Evolutionary conservation across 2,329 filamentous ascomycete species (phyloP).

Genomic region (Beauveria caledonica): DNA sequence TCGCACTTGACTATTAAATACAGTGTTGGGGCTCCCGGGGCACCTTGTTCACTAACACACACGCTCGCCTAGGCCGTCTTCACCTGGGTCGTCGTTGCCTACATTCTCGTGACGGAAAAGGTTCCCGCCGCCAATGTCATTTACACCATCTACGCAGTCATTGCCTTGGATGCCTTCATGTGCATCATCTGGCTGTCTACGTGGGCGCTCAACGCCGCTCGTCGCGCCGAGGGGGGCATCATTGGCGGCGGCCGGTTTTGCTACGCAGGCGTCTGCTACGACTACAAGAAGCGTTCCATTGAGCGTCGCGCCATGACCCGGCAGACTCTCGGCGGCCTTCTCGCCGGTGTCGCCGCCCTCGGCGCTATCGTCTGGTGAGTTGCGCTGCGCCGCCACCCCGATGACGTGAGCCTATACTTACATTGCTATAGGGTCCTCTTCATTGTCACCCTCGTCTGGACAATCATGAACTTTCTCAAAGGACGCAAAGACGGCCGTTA

Average conservation of each 20-base stretch:
- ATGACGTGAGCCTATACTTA: neutral
- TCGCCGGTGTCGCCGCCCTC: slow-evolving; percentile 34
- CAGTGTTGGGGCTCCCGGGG: neutral
- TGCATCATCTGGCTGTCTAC: slow-evolving; percentile 39
- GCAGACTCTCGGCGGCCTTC: neutral
- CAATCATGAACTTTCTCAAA: slow-evolving; percentile 25
- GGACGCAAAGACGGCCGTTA: slow-evolving; percentile 32
- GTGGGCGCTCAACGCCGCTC: slow-evolving; percentile 15
- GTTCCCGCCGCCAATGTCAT: slow-evolving; percentile 23
- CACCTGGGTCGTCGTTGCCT: slow-evolving; percentile 36
- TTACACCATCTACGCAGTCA: slow-evolving; percentile 38
- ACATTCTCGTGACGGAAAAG: slow-evolving; percentile 34
- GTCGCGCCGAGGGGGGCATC: neutral
- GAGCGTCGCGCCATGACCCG: neutral
- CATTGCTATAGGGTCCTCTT: slow-evolving; percentile 28
- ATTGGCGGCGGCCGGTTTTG: neutral
- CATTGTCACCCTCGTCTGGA: slow-evolving; percentile 29
- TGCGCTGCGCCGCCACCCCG: neutral
- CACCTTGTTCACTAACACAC: slow-evolving; percentile 10
- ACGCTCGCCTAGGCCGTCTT: slow-evolving; percentile 29
- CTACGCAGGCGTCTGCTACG: slow-evolving; percentile 17
- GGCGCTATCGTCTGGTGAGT: slow-evolving; percentile 35
- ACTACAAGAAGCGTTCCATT: slow-evolving; percentile 8
- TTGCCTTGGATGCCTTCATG: slow-evolving; percentile 35
- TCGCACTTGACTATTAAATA: neutral